Conservation (phyloP, 2,329 filamentous ascomycete genomes). For the Alternaria arbusti region DNA sequence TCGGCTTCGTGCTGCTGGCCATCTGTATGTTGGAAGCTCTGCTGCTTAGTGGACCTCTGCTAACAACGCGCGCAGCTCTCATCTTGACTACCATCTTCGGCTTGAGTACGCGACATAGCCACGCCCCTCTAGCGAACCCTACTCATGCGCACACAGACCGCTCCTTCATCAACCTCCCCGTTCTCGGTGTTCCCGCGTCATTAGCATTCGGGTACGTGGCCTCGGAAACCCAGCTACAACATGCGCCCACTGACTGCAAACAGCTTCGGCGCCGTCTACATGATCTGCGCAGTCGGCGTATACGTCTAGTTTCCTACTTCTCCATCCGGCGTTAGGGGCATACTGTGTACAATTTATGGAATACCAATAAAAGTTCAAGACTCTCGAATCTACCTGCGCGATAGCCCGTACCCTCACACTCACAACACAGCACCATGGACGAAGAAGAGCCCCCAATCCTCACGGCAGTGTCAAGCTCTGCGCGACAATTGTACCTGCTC, state of each 20-base stretch:
- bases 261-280: slow-evolving; percentile 93
- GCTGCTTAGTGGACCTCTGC: slow-evolving; percentile 23
- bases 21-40: slow-evolving; percentile 57
- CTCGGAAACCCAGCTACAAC: not conserved
- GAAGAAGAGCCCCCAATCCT: slow-evolving; percentile 63
- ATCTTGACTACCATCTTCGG: slow-evolving; percentile 80
- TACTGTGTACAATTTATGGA: slow-evolving; percentile 46
- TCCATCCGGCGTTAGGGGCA: slow-evolving; percentile 37
- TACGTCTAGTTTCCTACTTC: slow-evolving; percentile 73
- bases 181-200: slow-evolving; percentile 85
- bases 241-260: slow-evolving; percentile 2
- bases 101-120: slow-evolving; percentile 67
- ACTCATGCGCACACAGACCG: slow-evolving; percentile 77
- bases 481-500: slow-evolving; percentile 73
- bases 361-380: slow-evolving; percentile 47
- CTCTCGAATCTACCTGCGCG: slow-evolving; percentile 13
- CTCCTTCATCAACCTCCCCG: slow-evolving; percentile 75
- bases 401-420: not conserved
- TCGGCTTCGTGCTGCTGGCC: slow-evolving; percentile 78
- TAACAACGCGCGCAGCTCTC: slow-evolving; percentile 58
- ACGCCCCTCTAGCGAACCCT: not conserved
- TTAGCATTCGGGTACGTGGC: slow-evolving; percentile 81
- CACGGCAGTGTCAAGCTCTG: slow-evolving; percentile 77
- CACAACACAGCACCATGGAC: slow-evolving; percentile 31
- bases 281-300: slow-evolving; percentile 98